Conservation (phyloP, 345 rosid genomes). For the Cardamine resedifolia region DNA sequence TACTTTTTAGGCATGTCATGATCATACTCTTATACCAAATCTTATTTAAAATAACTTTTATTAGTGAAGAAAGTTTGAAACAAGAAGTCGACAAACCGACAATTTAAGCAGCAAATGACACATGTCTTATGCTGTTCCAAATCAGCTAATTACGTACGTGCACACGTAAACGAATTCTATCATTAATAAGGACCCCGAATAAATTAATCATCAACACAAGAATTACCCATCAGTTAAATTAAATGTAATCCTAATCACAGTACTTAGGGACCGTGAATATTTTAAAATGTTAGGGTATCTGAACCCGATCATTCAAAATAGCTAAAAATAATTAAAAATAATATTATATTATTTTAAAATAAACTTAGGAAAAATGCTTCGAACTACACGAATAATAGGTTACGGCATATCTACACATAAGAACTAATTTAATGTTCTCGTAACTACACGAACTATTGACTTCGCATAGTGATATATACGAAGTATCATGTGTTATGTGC, state of each 20-base stretch:
- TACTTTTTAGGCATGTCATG: neutral
- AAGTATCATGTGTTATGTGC: too few relatives aligned
- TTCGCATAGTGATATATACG: too few relatives aligned
- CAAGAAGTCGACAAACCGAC: constrained; percentile 50
- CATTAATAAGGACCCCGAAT: constrained; percentile 22
- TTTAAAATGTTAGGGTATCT: too few relatives aligned
- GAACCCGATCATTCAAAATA: too few relatives aligned
- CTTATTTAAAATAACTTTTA: neutral
- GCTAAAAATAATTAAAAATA: too few relatives aligned
- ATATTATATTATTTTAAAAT: too few relatives aligned
- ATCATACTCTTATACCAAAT: neutral
- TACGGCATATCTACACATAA: too few relatives aligned
- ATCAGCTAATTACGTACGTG: constrained; percentile 41
- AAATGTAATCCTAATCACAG: neutral
- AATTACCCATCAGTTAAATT: neutral
- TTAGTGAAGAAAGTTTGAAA: neutral
- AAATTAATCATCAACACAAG: neutral
- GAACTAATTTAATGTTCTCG: too few relatives aligned
- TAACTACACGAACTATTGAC: too few relatives aligned
- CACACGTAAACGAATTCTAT: constrained; percentile 45
- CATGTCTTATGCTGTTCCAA: constrained; percentile 40
- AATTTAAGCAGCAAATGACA: constrained; percentile 48
- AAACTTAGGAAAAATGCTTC: too few relatives aligned
- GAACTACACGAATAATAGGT: too few relatives aligned
- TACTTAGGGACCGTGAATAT: neutral